phyloP scores from a whole-genome alignment of 2,329 filamentous ascomycete genomes.

The Emydomyces testavorans region DNA sequence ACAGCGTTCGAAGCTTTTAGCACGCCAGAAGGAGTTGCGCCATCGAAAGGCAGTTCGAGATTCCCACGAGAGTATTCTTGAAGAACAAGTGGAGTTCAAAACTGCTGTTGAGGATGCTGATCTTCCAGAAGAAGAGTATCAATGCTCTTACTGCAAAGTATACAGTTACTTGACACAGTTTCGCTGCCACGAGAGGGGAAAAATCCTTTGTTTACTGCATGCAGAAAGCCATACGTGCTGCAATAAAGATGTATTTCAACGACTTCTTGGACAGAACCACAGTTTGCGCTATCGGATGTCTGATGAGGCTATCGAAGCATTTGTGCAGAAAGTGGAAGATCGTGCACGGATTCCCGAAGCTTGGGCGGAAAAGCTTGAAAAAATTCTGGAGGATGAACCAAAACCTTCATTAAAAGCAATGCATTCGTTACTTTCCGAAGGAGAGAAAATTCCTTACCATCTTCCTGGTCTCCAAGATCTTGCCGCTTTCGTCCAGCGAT shows the following conservation, averaged over 20 bases:
- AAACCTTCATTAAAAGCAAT: constrained; percentile 77
- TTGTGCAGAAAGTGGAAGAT: constrained; percentile 67
- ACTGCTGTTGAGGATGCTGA: constrained; percentile 60
- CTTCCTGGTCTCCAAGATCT: constrained; percentile 71
- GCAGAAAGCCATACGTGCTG: constrained; percentile 74
- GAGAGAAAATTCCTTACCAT: constrained; percentile 89
- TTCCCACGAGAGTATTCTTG: constrained; percentile 22
- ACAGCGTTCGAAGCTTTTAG: constrained; percentile 57
- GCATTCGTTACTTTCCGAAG: constrained; percentile 74
- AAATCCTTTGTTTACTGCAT: constrained; percentile 71
- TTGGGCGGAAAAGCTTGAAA: constrained; percentile 86
- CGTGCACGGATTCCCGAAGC: constrained; percentile 74
- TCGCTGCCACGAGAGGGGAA: constrained; percentile 69
- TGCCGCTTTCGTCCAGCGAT: constrained; percentile 83
- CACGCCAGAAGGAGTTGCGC: constrained; percentile 48
- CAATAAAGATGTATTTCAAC: constrained; percentile 52
- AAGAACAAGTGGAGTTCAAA: constrained; percentile 43
- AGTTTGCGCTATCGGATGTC: constrained; percentile 65
- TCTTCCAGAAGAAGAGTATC: constrained; percentile 81
- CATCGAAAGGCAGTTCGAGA: constrained; percentile 40
- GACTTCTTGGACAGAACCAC: constrained; percentile 60
- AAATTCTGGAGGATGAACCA: constrained; percentile 68
- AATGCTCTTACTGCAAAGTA: constrained; percentile 82
- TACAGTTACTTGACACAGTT: constrained; percentile 88
- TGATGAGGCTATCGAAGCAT: constrained; percentile 54